A percentile compares a stretch with the other conserved stretches of the same genome.
These are phyloP conservation scores for Beauveria bassiana DNA, from an alignment of 2,329 filamentous ascomycete species.

Conservation along the genomic window DNA sequence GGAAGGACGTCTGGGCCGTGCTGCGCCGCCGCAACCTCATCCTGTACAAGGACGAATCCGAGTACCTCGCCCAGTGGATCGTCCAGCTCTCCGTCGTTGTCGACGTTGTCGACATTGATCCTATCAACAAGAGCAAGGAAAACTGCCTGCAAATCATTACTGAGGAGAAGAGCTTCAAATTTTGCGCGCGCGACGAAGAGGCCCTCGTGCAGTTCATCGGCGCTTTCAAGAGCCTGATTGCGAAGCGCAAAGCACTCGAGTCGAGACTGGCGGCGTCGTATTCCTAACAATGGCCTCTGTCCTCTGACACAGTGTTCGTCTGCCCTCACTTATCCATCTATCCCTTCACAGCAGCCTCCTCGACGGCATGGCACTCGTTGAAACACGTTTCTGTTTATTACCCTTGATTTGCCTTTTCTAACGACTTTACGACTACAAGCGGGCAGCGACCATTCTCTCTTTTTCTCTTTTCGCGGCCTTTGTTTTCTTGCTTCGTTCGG, in stretches of 20 bases:
- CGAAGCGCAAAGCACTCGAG: constrained; percentile 58
- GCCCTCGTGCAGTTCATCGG: constrained; percentile 76
- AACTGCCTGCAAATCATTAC: constrained; percentile 90
- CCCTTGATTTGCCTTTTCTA: constrained; percentile 9
- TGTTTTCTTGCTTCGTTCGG: not conserved
- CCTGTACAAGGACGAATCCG: constrained; percentile 86
- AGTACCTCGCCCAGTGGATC: constrained; percentile 82
- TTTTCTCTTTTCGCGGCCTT: constrained; percentile 4
- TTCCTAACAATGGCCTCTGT: not conserved
- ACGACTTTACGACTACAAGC: constrained; percentile 8
- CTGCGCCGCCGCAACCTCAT: constrained; percentile 77
- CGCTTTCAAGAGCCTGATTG: constrained; percentile 78
- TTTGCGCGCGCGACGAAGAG: constrained; percentile 75
- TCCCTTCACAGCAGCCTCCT: not conserved
- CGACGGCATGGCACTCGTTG: not conserved
- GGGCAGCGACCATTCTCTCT: not conserved
- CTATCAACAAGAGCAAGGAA: constrained; percentile 73
- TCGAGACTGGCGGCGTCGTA: constrained; percentile 34
- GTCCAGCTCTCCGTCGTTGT: constrained; percentile 72
- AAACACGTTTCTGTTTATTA: constrained; percentile 1
- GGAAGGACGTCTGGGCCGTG: constrained; percentile 93
- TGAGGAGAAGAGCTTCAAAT: constrained; percentile 77
- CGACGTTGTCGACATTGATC: constrained; percentile 87
- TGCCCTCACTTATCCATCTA: not conserved
- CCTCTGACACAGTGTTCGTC: not conserved